Base-by-base conservation (phyloP, 2,329 filamentous ascomycete genomes). In the Stenocarpella maydis region DNA sequence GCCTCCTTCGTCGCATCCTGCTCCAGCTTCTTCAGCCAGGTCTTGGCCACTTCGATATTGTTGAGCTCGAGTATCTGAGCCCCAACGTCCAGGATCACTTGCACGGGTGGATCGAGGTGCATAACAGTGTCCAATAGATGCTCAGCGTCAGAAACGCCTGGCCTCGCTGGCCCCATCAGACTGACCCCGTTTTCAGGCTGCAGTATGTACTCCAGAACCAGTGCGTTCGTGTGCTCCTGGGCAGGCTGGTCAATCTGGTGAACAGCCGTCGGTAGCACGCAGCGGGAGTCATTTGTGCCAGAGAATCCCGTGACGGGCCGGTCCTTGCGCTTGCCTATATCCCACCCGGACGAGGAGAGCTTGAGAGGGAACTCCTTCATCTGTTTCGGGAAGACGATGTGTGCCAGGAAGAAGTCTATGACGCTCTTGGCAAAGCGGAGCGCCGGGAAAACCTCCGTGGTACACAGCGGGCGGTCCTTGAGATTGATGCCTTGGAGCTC, bases 11-110 rank as follows among this genome's bases (percentile, higher is more conserved):
- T 79, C 0, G 69, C 41, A 0, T 69, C 50, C 4, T 69, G 19
- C 52, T 69, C 50, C 4, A 69, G 19, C 52, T 72, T 75, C 1
- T 67, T n/a, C 0, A 93, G 74, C 90, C 90, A 92, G 1, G 73
- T 68, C 9, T 73, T 71, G 0, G 88, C 87, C 3, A 92, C 81
- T 3, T 84, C 78, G 0, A 78, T 3, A 71, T 93, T 93, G 19
- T 79, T 82, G 0, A 90, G 77, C 37, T 94, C 91, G 0, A 94
- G 76, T 6, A 94, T 86, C 60, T 91, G 88, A 0, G 92, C 91
- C 0, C 92, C 91, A 0, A 92, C 90, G 72, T 94, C 91, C 0
- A 94, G 81, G 1, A 94, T 85, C 0, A 94, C 90, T 0, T 84
- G 49, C 3, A 47, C 24, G 4, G 26, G 34, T 2, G 82, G 50